Evolutionary conservation across 768 basidiomycete genomes (phyloP).

Genomic region (Clavaria fumosa): DNA sequence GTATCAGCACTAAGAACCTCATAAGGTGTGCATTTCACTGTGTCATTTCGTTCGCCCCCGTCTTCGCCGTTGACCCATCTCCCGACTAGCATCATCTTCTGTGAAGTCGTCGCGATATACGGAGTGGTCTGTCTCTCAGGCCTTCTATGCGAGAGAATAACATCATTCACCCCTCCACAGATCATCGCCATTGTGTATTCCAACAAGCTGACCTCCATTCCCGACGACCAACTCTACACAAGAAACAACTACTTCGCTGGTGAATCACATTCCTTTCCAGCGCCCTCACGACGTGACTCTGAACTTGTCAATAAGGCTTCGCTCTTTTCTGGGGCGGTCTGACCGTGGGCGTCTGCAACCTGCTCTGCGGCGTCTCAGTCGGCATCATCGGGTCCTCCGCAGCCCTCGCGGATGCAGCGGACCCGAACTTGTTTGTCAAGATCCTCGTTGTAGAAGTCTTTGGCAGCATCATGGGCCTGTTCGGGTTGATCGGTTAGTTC

Average conservation of each 20-base stretch:
- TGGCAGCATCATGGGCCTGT: conserved; percentile 80
- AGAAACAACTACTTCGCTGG: conserved; percentile 88
- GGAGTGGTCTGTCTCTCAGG: conserved; percentile 52
- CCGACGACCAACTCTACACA: conserved; percentile 62
- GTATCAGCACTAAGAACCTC: conserved; percentile 94
- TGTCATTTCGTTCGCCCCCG: too few relatives aligned
- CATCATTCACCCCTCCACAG: conserved; percentile 20
- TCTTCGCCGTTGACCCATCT: not conserved
- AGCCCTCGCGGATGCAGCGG: conserved; percentile 88
- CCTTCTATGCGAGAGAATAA: not conserved
- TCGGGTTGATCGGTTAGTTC: conserved; percentile 77
- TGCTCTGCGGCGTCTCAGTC: conserved; percentile 88
- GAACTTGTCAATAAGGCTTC: conserved; percentile 55
- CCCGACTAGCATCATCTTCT: conserved; percentile 83
- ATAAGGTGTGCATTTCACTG: conserved; percentile 50
- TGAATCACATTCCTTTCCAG: conserved; percentile 11
- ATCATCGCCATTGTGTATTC: conserved; percentile 97
- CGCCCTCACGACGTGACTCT: not conserved
- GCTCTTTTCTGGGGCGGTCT: conserved; percentile 96
- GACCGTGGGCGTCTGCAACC: conserved; percentile 86
- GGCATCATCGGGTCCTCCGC: conserved; percentile 94
- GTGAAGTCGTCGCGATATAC: conserved; percentile 98
- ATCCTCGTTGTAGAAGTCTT: conserved; percentile 95
- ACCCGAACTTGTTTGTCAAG: conserved; percentile 90
- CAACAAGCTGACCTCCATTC: conserved; percentile 50